Evolutionary conservation across 306 rosid genomes (phyloP), one percentile per base, ranked within the genome.

Genomic region (Neltuma alba): DNA sequence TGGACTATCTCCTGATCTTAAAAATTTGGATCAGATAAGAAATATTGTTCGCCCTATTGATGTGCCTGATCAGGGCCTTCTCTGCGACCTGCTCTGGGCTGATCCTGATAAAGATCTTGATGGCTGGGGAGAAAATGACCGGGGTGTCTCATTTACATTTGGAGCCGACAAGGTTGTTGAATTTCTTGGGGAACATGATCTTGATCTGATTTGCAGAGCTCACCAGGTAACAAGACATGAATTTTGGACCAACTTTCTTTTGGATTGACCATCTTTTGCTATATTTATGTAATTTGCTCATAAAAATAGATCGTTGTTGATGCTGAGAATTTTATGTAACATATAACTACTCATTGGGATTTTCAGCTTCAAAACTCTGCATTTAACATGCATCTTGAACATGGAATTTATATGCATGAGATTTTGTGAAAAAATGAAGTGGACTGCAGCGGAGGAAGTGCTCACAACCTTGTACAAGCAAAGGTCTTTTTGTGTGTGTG

Each of bases 101-200:
- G 92, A 89, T 84, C 92, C 92, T 63, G 92, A 89, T 82, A 89
- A 86, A 81, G 90, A 89, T 60, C 54, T 89, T 54, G 92, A 89
- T 27, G 92, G 92, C 44, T 89, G 92, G 92, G 92, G 87, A 76
- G 90, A 86, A 83, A 89, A 89, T 79, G 92, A 89, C 58, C 87
- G 92, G 30, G 92, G 92, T 34, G 90, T 89, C 38, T 89, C 92
- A 38, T 89, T 64, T 82, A 89, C 92, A 41, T 89, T 89, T 84
- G 92, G 92, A 57, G 85, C 90, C 48, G 92, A 89, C 79, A 86
- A 80, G 76, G 90, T 89, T 65, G 87, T 89, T 75, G 92, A 89
- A 37, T 89, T 89, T 78, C 92, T 89, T 37, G 75, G 76, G 57
- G 82, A 82, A 75, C 92, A 89, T 45, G 92, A 86, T 42, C 92